Percentiles rank a stretch among this genome's conserved stretches.
Conservation (phyloP, 2,329 filamentous ascomycete genomes). For the Talaromyces rugulosus region DNA sequence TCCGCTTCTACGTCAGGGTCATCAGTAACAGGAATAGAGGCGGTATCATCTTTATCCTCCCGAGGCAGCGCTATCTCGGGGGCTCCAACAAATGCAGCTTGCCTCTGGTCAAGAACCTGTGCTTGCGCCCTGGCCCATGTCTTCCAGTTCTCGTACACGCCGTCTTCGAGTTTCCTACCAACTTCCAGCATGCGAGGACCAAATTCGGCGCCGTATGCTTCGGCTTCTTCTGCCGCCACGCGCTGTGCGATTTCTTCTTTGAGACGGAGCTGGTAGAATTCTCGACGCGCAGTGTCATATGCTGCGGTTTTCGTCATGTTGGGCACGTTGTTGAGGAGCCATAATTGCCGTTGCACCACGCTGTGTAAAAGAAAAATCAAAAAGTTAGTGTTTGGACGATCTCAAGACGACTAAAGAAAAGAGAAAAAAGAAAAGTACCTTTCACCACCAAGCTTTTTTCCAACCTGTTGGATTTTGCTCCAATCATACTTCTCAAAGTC, state of each 20-base stretch:
- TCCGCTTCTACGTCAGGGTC: conserved; percentile 5
- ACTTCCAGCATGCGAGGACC: conserved; percentile 71
- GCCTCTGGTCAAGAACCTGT: conserved; percentile 44
- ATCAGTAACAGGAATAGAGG: background rate
- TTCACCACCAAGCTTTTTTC: conserved; percentile 76
- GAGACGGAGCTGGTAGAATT: conserved; percentile 85
- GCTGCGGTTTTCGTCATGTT: conserved; percentile 62
- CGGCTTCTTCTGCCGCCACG: conserved; percentile 82
- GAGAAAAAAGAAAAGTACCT: conserved; percentile 53
- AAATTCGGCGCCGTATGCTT: conserved; percentile 82
- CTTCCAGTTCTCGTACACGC: conserved; percentile 80
- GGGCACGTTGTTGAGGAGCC: conserved; percentile 65
- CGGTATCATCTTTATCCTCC: conserved; percentile 23
- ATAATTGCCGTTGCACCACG: conserved; percentile 87
- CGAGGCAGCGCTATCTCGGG: conserved; percentile 35
- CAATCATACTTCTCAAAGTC: conserved; percentile 75
- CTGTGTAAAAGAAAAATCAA: conserved; percentile 44
- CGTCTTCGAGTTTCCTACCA: conserved; percentile 77
- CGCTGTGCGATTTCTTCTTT: conserved; percentile 76
- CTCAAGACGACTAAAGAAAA: conserved; percentile 9
- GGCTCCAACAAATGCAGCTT: conserved; percentile 40
- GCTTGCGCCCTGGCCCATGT: conserved; percentile 62
- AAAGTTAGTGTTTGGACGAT: background rate
- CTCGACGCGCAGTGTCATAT: conserved; percentile 81
- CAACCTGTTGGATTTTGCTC: conserved; percentile 70